Evolutionary conservation across 805 yeast genomes (phyloP).

Genomic region (Yamadazyma olivae): DNA sequence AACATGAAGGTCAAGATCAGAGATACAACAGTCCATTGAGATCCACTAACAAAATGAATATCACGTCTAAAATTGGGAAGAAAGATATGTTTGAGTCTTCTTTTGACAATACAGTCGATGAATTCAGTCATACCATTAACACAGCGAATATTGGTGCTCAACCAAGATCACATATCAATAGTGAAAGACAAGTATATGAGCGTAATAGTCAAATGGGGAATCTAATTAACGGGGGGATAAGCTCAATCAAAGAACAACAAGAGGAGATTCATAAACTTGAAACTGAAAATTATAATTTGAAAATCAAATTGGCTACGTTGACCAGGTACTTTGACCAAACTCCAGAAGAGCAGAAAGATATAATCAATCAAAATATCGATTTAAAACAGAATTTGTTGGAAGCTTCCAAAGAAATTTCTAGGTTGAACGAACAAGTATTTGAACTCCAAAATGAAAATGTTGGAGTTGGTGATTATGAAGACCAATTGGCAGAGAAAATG

Average conservation of each 20-base stretch:
- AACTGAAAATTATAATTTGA: slow-evolving; percentile 43
- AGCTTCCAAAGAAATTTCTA: slow-evolving; percentile 12
- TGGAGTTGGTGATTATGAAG: background rate
- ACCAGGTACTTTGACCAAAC: slow-evolving; percentile 38
- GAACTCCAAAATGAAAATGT: background rate
- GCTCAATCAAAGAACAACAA: slow-evolving; percentile 21
- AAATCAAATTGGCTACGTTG: slow-evolving; percentile 41
- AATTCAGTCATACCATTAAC: slow-evolving; percentile 14
- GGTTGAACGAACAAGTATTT: slow-evolving; percentile 5
- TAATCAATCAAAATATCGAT: slow-evolving; percentile 37
- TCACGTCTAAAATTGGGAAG: background rate
- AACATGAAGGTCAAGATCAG: background rate
- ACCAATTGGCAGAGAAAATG: slow-evolving; percentile 5
- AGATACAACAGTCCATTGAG: slow-evolving; percentile 2
- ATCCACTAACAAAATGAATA: slow-evolving; percentile 5
- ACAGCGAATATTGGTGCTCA: background rate
- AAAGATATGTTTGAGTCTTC: slow-evolving; percentile 5
- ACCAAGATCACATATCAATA: background rate
- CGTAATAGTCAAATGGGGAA: background rate
- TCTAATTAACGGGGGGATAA: slow-evolving; percentile 1
- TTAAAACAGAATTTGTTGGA: slow-evolving; percentile 24
- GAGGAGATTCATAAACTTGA: slow-evolving; percentile 23
- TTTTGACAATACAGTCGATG: slow-evolving; percentile 14
- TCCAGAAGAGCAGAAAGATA: slow-evolving; percentile 38
- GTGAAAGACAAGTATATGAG: background rate